Conservation (phyloP, 202 grass and related monocot genomes). For the Eragrostis tef region DNA sequence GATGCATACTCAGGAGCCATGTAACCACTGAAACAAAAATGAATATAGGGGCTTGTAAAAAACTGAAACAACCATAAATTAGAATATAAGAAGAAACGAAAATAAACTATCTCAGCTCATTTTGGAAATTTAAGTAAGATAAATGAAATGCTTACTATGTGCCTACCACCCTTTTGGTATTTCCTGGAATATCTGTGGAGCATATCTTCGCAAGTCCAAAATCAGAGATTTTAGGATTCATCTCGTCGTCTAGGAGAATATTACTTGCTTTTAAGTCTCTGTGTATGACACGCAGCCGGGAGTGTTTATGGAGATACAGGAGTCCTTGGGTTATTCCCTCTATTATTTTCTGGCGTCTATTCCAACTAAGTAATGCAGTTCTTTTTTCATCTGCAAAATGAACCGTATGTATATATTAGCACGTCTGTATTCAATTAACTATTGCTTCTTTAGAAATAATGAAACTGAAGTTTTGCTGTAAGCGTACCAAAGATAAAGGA, state of each 20-base stretch:
- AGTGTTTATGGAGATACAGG: neutral
- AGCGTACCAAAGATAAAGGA: neutral
- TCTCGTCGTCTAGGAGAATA: too few relatives aligned
- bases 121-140: neutral
- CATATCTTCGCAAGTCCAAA: conserved; percentile 9
- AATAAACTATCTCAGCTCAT: neutral
- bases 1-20: too few relatives aligned
- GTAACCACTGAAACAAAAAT: neutral
- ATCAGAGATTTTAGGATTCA: conserved; percentile 12
- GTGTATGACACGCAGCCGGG: neutral
- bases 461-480: neutral
- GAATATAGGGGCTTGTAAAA: too few relatives aligned
- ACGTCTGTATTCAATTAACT: too few relatives aligned
- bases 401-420: neutral
- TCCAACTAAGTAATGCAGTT: neutral
- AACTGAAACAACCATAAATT: too few relatives aligned
- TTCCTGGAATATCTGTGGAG: neutral
- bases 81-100: too few relatives aligned
- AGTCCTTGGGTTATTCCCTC: conserved; percentile 5
- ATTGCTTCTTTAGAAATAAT: too few relatives aligned
- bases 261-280: too few relatives aligned
- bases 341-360: neutral
- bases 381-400: neutral
- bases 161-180: neutral
- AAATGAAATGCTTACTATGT: too few relatives aligned